Conservation (phyloP, 2,329 filamentous ascomycete species). For the Aspergillus neotritici region DNA sequence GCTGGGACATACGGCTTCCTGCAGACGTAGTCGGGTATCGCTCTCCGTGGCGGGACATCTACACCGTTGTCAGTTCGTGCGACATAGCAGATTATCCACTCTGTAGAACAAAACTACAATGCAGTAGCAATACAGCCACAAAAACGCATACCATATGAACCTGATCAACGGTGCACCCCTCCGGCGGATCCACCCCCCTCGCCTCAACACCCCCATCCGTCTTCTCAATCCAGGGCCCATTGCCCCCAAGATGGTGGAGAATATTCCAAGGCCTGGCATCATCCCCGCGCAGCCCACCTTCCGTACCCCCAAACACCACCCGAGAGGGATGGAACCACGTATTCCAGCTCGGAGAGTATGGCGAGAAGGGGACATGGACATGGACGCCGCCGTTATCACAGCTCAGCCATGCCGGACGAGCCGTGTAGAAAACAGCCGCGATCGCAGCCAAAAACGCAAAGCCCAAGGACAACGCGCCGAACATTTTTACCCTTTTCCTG, state of each 20-base stretch:
- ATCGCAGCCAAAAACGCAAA: constrained; percentile 8
- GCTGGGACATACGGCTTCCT: constrained; percentile 43
- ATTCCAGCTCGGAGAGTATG: constrained; percentile 16
- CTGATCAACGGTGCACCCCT: constrained; percentile 49
- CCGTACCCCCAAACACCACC: not conserved
- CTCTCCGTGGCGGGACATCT: constrained; percentile 55
- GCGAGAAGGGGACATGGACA: constrained; percentile 1
- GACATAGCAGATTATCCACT: not conserved
- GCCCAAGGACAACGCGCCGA: too few species aligned
- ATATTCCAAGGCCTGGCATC: constrained; percentile 41
- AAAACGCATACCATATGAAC: constrained; percentile 50
- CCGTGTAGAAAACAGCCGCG: constrained; percentile 5
- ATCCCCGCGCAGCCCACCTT: not conserved
- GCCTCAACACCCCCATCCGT: constrained; percentile 27
- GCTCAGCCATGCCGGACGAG: not conserved
- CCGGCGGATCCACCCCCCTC: constrained; percentile 41
- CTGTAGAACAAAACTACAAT: not conserved
- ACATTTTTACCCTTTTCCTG: too few species aligned
- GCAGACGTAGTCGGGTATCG: constrained; percentile 51
- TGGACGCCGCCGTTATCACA: not conserved
- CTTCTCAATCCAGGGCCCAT: constrained; percentile 53
- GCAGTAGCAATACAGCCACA: not conserved
- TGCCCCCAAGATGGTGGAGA: constrained; percentile 50
- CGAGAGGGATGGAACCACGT: constrained; percentile 15
- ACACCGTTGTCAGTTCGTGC: constrained; percentile 4